Percentiles rank a stretch among this genome's conserved stretches.
Conservation (phyloP, 495 filamentous ascomycete genomes). For the Xylaria intraflava region DNA sequence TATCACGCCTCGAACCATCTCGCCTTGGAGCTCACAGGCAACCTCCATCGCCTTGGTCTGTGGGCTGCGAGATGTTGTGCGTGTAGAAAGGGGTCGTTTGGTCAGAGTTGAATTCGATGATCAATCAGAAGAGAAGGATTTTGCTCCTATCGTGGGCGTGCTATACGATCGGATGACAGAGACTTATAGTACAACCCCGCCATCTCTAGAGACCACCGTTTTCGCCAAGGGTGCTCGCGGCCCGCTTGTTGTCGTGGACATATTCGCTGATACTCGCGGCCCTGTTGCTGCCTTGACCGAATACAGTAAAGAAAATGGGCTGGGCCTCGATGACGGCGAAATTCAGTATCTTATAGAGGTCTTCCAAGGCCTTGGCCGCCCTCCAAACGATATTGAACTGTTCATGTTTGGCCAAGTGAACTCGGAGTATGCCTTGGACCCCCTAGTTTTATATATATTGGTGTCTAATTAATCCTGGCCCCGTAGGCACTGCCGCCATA, state of each 20-base stretch:
- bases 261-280: slow-evolving; percentile 53
- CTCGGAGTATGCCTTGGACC: slow-evolving; percentile 44
- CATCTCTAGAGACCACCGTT: slow-evolving; percentile 58
- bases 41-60: slow-evolving; percentile 93
- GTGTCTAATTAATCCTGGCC: background rate
- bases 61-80: slow-evolving; percentile 62
- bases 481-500: slow-evolving; percentile 54
- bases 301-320: slow-evolving; percentile 73
- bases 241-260: slow-evolving; percentile 64
- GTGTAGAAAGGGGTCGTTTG: slow-evolving; percentile 81
- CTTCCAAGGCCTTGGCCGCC: slow-evolving; percentile 65
- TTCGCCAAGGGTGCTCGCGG: slow-evolving; percentile 70
- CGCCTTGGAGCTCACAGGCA: slow-evolving; percentile 95
- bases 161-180: slow-evolving; percentile 95
- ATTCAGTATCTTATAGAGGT: slow-evolving; percentile 89
- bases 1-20: slow-evolving; percentile 80
- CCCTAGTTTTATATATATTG: background rate
- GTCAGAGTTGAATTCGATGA: slow-evolving; percentile 56
- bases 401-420: slow-evolving; percentile 99
- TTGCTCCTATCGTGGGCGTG: slow-evolving; percentile 57
- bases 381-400: slow-evolving; percentile 86
- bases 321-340: slow-evolving; percentile 81
- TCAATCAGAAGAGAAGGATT: slow-evolving; percentile 37
- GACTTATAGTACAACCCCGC: slow-evolving; percentile 55
- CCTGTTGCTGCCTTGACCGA: slow-evolving; percentile 67